phyloP scores from a whole-genome alignment of 352 stramenopile genomes.

The Phytopythium montanum region DNA sequence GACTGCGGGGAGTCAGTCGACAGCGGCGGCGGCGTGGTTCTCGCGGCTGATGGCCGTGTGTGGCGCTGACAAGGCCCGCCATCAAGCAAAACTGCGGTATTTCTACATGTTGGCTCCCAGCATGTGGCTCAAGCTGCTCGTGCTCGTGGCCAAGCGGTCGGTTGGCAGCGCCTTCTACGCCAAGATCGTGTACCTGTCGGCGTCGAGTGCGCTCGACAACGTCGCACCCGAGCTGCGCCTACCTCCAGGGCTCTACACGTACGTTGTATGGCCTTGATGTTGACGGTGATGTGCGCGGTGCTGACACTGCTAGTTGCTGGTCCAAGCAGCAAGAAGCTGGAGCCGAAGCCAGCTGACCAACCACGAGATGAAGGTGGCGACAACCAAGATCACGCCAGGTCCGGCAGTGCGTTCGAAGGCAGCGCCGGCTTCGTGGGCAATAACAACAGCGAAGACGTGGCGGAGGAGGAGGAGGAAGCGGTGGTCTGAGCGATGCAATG shows the following conservation, averaged over 20 bases:
- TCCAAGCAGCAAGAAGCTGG: neutral
- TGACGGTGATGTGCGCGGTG: neutral
- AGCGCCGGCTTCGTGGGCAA: neutral
- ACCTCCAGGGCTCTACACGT: conserved; percentile 44
- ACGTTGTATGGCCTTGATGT: conserved; percentile 8
- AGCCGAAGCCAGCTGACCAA: neutral
- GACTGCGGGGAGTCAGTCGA: conserved; percentile 20
- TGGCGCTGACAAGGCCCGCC: conserved; percentile 26
- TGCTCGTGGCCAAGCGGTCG: conserved; percentile 69
- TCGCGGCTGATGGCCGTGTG: conserved; percentile 65
- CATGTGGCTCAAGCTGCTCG: conserved; percentile 67
- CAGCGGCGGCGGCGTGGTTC: conserved; percentile 53
- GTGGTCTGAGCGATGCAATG: neutral
- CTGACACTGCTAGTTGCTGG: neutral
- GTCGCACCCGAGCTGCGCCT: conserved; percentile 45
- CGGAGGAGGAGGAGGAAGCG: neutral
- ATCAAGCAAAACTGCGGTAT: conserved; percentile 57
- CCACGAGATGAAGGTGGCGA: neutral
- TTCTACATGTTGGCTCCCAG: conserved; percentile 80
- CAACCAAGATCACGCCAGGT: neutral
- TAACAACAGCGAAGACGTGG: neutral
- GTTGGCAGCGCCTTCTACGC: conserved; percentile 59
- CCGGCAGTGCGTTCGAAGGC: neutral
- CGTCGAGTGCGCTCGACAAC: conserved; percentile 41
- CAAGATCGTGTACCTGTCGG: conserved; percentile 73